A percentile compares a stretch with the other conserved stretches of the same genome.
These are phyloP conservation scores for Tripterygium wilfordii DNA, from an alignment of 177 flowering plant genomes.

Conservation along the genomic window DNA sequence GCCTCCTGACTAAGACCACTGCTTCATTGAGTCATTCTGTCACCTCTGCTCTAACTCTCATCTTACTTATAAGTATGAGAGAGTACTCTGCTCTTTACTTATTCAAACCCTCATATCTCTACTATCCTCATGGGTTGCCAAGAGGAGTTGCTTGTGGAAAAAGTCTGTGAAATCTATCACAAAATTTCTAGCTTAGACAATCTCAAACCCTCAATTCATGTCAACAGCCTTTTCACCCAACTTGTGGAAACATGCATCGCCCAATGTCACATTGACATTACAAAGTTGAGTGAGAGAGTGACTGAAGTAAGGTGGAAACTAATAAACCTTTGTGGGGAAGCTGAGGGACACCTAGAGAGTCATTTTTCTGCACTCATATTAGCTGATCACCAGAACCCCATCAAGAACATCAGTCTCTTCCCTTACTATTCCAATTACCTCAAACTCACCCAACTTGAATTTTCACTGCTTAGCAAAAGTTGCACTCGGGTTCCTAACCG, in stretches of 20 bases:
- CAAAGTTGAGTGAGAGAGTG: too few species aligned
- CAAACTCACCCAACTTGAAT: constrained; percentile 57
- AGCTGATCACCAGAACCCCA: constrained; percentile 41
- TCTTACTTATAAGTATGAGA: too few species aligned
- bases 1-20: too few species aligned
- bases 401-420: constrained; percentile 49
- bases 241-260: constrained; percentile 55
- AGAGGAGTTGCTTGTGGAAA: constrained; percentile 41
- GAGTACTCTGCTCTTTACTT: too few species aligned
- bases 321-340: too few species aligned
- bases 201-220: constrained; percentile 64
- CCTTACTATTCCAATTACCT: constrained; percentile 69
- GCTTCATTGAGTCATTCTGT: too few species aligned
- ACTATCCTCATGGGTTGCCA: constrained; percentile 11
- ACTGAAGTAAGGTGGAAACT: too few species aligned
- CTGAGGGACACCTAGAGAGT: too few species aligned
- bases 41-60: too few species aligned
- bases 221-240: constrained; percentile 61
- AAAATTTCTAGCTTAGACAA: constrained; percentile 44
- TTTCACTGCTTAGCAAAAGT: constrained; percentile 35
- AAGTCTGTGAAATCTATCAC: constrained; percentile 48
- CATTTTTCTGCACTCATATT: constrained; percentile 57
- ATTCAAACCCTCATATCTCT: too few species aligned
- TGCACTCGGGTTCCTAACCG: constrained; percentile 7
- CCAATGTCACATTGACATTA: too few species aligned